Evolutionary conservation across 1,284 basidiomycete species (phyloP).

Genomic region (Papiliotrema laurentii): DNA sequence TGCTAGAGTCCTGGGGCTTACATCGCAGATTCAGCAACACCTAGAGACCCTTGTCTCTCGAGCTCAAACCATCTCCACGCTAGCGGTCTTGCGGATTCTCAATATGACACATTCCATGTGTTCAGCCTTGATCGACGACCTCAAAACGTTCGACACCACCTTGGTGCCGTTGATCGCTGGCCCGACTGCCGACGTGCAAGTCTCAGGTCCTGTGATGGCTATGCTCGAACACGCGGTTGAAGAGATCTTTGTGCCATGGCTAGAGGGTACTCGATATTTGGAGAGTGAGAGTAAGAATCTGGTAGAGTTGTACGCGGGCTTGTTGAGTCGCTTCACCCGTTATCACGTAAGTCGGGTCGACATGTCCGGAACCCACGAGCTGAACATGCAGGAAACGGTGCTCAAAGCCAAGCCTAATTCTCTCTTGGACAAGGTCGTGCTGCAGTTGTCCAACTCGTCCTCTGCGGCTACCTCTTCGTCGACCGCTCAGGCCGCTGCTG

Average conservation of each 20-base stretch:
- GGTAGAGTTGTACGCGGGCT: conserved; percentile 71
- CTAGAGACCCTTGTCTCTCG: conserved; percentile 77
- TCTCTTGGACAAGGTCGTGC: conserved; percentile 86
- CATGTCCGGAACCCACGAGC: no score
- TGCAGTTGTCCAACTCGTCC: conserved; percentile 75
- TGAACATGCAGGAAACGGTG: conserved; percentile 58
- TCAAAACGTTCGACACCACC: conserved; percentile 85
- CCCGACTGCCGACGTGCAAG: conserved; percentile 11
- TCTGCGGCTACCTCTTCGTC: conserved; percentile 57
- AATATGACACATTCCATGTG: conserved; percentile 82
- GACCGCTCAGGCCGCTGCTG: conserved; percentile 58
- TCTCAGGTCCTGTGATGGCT: conserved; percentile 54
- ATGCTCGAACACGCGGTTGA: conserved; percentile 96
- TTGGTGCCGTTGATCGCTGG: conserved; percentile 42
- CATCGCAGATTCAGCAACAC: conserved; percentile 80
- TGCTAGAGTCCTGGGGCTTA: neutral
- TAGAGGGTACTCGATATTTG: conserved; percentile 84
- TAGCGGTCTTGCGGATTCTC: conserved; percentile 86
- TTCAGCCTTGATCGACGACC: conserved; percentile 77
- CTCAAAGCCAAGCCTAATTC: conserved; percentile 77
- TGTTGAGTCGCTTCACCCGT: conserved; percentile 72
- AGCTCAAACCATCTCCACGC: conserved; percentile 69
- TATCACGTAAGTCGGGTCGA: conserved; percentile 68
- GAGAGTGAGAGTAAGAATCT: conserved; percentile 88
- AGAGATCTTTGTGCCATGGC: conserved; percentile 92